These are phyloP conservation scores for Whalleya microplaca DNA, from an alignment of 2,329 filamentous ascomycete species.

Conservation along the genomic window DNA sequence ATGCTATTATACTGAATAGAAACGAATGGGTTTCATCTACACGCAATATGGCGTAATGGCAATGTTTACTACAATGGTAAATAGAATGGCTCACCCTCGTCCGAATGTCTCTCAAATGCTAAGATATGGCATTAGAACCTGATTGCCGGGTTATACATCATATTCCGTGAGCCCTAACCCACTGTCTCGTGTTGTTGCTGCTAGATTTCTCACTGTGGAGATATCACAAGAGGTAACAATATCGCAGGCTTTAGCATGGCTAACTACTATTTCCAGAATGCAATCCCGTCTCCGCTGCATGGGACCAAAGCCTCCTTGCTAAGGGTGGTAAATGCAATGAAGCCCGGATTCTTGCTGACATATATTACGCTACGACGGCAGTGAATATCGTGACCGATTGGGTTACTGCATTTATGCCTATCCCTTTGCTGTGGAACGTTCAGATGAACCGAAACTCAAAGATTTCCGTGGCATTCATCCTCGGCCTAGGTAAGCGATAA, in stretches of 20 bases:
- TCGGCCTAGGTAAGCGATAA: constrained; percentile 20
- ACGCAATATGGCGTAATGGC: constrained; percentile 20
- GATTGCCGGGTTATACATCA: constrained; percentile 25
- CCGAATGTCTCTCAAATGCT: background rate
- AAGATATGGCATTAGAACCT: constrained; percentile 8
- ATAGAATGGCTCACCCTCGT: background rate
- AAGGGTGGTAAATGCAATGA: constrained; percentile 17
- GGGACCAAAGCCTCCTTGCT: constrained; percentile 8
- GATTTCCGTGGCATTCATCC: constrained; percentile 21
- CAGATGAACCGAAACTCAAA: constrained; percentile 25
- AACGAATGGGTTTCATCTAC: constrained; percentile 8
- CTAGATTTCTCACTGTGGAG: background rate
- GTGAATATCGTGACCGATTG: constrained; percentile 27
- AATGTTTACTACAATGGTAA: constrained; percentile 21
- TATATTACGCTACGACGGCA: constrained; percentile 28
- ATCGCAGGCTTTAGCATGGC: background rate
- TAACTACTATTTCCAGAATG: constrained; percentile 5
- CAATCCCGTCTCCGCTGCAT: constrained; percentile 19
- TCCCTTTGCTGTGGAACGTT: constrained; percentile 28
- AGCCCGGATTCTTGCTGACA: constrained; percentile 16
- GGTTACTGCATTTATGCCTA: constrained; percentile 25
- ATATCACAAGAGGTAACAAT: background rate
- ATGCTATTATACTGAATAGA: constrained; percentile 2
- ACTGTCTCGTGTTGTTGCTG: background rate
- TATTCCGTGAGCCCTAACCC: constrained; percentile 25